A percentile compares a stretch with the other conserved stretches of the same genome.
phyloP scores from a whole-genome alignment of 2,329 filamentous ascomycete species.

The Fusarium annulatum region DNA sequence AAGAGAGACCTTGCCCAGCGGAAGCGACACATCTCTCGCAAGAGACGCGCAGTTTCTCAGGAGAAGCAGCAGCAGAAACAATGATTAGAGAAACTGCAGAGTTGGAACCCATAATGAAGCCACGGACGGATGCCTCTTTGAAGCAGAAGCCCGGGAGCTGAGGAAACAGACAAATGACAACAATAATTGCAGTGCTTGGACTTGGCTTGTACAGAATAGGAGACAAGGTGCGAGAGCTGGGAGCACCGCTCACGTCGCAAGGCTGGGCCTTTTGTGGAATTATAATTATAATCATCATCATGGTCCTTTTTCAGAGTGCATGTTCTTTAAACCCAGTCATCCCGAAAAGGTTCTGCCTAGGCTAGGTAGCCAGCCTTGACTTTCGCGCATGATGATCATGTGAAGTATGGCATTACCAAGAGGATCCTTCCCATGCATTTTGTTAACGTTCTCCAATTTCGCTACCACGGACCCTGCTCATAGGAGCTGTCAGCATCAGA shows the following conservation, averaged over 20 bases:
- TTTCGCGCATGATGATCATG: background rate
- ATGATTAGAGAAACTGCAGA: background rate
- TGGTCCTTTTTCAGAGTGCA: background rate
- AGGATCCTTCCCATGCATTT: background rate
- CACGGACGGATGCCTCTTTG: constrained; percentile 11
- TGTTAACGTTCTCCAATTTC: constrained; percentile 8
- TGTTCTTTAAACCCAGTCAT: constrained; percentile 7
- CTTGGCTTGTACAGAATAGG: constrained; percentile 28
- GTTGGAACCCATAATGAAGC: constrained; percentile 17
- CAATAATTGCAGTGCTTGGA: constrained; percentile 10
- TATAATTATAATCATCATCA: constrained; percentile 5
- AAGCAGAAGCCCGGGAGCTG: constrained; percentile 6
- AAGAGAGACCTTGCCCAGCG: constrained; percentile 2
- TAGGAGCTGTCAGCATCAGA: constrained; percentile 12
- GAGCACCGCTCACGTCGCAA: constrained; percentile 16
- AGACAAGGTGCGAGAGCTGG: constrained; percentile 22
- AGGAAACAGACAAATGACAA: background rate
- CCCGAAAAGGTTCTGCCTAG: background rate
- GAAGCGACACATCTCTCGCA: constrained; percentile 2
- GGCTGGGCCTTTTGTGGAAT: constrained; percentile 24
- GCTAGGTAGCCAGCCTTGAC: background rate
- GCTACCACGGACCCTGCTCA: constrained; percentile 11
- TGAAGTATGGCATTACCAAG: background rate
- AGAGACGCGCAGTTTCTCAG: constrained; percentile 9
- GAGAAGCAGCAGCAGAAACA: constrained; percentile 14